These are phyloP conservation scores for Hordeum pubiflorum DNA, from an alignment of 202 grass and related monocot genomes.

Conservation along the genomic window DNA sequence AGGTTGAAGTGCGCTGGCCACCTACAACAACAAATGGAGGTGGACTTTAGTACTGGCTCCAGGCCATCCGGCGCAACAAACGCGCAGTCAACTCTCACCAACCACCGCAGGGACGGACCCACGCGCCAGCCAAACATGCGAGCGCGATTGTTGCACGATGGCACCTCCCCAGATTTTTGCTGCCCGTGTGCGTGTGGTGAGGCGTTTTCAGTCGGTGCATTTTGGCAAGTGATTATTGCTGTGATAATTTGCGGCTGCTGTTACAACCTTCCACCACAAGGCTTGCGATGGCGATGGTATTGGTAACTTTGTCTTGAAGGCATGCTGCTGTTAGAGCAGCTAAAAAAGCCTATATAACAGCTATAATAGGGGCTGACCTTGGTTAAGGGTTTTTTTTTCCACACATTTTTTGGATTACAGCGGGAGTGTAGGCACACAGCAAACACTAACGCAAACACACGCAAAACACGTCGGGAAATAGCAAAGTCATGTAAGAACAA, in stretches of 20 bases:
- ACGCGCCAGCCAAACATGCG: background rate
- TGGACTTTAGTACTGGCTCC: background rate
- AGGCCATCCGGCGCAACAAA: background rate
- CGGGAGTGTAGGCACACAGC: no score
- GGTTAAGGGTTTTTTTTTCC: background rate
- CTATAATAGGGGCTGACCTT: no score
- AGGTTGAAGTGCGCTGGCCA: slow-evolving; percentile 11
- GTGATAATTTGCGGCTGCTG: background rate
- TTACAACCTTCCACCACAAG: background rate
- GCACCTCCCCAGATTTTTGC: background rate
- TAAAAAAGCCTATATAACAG: no score
- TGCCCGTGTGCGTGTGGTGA: background rate
- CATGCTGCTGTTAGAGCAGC: background rate
- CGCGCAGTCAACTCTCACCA: background rate
- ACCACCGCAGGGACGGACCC: background rate
- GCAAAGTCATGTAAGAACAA: no score
- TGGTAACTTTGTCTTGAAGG: background rate
- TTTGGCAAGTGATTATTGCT: background rate
- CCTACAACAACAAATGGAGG: slow-evolving; percentile 13
- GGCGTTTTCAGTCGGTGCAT: background rate
- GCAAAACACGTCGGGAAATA: no score
- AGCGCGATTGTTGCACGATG: background rate
- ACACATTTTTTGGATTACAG: background rate
- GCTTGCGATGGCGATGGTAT: no score
- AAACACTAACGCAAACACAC: no score